phyloP scores from a whole-genome alignment of 169 alveolate genomes.

The Cryptosporidium ubiquitum region DNA sequence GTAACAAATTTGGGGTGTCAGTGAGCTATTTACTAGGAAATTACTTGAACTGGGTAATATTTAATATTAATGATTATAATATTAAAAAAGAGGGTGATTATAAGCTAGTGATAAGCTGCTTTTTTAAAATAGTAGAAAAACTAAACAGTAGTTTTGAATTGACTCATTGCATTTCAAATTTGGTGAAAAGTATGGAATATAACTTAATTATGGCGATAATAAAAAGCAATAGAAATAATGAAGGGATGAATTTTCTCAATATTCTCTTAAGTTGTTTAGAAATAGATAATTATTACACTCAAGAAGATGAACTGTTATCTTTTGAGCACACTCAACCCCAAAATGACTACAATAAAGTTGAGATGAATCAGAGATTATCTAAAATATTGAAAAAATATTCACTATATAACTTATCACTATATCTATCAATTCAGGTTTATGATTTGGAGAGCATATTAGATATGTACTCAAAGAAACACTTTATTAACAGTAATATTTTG shows the following conservation, averaged over 20 bases:
- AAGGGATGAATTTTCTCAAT: slow-evolving; percentile 37
- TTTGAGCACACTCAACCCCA: neutral
- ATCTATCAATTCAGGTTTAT: slow-evolving; percentile 53
- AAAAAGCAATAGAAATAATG: slow-evolving; percentile 17
- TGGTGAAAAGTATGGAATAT: slow-evolving; percentile 33
- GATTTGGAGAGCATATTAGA: slow-evolving; percentile 59
- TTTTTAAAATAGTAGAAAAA: slow-evolving; percentile 23
- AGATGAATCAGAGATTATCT: slow-evolving; percentile 22
- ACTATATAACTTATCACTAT: slow-evolving; percentile 33
- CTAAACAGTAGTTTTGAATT: neutral
- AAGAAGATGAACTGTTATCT: neutral
- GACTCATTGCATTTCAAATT: neutral
- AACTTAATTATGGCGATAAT: slow-evolving; percentile 24
- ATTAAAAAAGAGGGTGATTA: slow-evolving; percentile 2
- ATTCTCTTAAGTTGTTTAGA: neutral
- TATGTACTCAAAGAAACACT: slow-evolving; percentile 47
- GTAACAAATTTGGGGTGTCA: neutral
- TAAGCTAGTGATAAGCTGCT: neutral
- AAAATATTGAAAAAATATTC: slow-evolving; percentile 21
- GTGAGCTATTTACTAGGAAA: slow-evolving; percentile 12
- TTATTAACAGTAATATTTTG: slow-evolving; percentile 19
- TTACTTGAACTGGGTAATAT: slow-evolving; percentile 23
- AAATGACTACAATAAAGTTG: neutral
- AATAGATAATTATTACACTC: neutral
- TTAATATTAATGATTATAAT: neutral